Percentiles rank a stretch among this genome's conserved stretches.
These are phyloP conservation scores for Pseudogymnoascus sp. DNA, from an alignment of 2,329 filamentous ascomycete species.

Conservation along the genomic window DNA sequence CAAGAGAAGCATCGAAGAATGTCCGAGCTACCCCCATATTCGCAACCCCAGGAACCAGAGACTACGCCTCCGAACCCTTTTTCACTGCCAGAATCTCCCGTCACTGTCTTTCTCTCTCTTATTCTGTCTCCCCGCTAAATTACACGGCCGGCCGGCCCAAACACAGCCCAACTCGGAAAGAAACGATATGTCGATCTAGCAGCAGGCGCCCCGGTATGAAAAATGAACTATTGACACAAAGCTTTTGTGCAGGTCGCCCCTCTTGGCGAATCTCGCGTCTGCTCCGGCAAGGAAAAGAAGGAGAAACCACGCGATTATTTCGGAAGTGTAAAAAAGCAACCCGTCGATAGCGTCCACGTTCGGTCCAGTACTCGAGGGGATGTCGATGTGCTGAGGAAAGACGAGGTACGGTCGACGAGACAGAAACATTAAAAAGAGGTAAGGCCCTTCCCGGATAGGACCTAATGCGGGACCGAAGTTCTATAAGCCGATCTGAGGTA, in stretches of 20 bases:
- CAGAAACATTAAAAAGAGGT: conserved; percentile 15
- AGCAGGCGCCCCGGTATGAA: conserved; percentile 9
- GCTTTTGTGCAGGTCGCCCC: conserved; percentile 22
- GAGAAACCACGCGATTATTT: conserved; percentile 23
- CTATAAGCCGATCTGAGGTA: conserved; percentile 34
- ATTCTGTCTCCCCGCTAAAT: conserved; percentile 17
- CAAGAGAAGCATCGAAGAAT: not conserved
- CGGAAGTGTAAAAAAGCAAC: conserved; percentile 23
- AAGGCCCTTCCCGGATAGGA: conserved; percentile 16
- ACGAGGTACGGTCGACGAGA: conserved; percentile 7
- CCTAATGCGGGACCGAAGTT: conserved; percentile 28
- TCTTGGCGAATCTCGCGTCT: conserved; percentile 17
- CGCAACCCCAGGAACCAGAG: not conserved
- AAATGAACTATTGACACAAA: conserved; percentile 27
- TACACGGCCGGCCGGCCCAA: conserved; percentile 27
- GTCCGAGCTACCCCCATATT: conserved; percentile 13
- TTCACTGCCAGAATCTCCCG: not conserved
- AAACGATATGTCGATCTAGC: conserved; percentile 4
- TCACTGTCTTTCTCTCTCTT: not conserved
- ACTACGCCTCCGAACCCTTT: not conserved
- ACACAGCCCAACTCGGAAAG: conserved; percentile 5
- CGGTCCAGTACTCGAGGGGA: conserved; percentile 12
- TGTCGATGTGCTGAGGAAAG: conserved; percentile 13
- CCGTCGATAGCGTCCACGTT: conserved; percentile 19
- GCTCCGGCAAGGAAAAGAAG: conserved; percentile 21